These are phyloP conservation scores for Chaetomidium leptoderma DNA, from an alignment of 495 filamentous ascomycete genomes.

Conservation along the genomic window DNA sequence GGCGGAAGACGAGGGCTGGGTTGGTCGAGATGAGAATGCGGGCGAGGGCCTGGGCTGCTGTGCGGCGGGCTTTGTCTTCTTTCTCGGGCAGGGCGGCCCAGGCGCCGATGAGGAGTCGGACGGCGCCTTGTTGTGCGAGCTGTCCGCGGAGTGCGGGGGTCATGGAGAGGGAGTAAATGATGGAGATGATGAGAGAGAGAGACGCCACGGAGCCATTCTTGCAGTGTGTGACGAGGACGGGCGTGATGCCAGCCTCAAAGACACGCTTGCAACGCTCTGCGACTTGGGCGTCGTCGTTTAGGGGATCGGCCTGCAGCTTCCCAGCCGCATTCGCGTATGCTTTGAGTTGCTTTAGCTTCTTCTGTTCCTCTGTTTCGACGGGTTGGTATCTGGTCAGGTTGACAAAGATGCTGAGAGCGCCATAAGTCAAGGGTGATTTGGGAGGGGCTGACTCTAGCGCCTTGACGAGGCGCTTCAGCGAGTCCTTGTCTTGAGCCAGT, in stretches of 20 bases:
- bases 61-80: conserved; percentile 50
- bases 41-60: conserved; percentile 81
- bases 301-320: conserved; percentile 57
- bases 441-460: conserved; percentile 55
- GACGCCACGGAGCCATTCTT: conserved; percentile 63
- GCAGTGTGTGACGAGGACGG: conserved; percentile 65
- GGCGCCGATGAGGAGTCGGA: conserved; percentile 73
- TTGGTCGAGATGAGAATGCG: conserved; percentile 87
- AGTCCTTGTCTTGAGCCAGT: conserved; percentile 58
- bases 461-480: conserved; percentile 63
- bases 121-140: conserved; percentile 85
- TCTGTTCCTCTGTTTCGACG: conserved; percentile 80
- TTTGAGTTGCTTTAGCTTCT: conserved; percentile 83
- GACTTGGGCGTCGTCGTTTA: conserved; percentile 71
- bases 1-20: conserved; percentile 76
- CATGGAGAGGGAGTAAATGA: conserved; percentile 71
- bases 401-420: conserved; percentile 72
- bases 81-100: conserved; percentile 55
- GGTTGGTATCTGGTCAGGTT: conserved; percentile 83
- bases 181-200: conserved; percentile 63
- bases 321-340: conserved; percentile 82
- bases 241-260: conserved; percentile 69
- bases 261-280: conserved; percentile 69
- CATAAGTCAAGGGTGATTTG: conserved; percentile 72
- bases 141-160: conserved; percentile 65